A percentile compares a stretch with the other conserved stretches of the same genome.
Evolutionary conservation across 1,139 yeast species (phyloP).

Genomic region (Eremothecium cymbalariae): DNA sequence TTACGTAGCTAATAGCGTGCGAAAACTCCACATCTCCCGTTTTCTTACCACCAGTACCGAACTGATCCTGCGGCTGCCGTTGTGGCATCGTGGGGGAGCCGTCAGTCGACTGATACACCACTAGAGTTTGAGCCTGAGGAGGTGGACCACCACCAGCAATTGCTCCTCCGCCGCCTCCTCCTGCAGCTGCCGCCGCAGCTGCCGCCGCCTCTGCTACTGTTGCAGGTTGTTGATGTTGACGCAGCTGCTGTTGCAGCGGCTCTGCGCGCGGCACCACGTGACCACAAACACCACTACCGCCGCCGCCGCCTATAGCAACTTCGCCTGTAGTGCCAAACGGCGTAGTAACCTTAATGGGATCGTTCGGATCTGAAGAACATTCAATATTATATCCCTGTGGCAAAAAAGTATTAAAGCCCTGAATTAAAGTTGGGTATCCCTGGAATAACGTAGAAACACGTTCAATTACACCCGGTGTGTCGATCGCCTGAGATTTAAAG

Average conservation of each 20-base stretch:
- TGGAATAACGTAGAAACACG: slow-evolving; percentile 83
- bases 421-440: slow-evolving; percentile 88
- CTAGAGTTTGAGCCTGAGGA: slow-evolving; percentile 14
- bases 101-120: slow-evolving; percentile 11
- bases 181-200: slow-evolving; percentile 1
- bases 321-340: slow-evolving; percentile 76
- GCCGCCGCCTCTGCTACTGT: not conserved
- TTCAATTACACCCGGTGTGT: slow-evolving; percentile 97
- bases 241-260: slow-evolving; percentile 12
- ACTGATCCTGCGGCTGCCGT: slow-evolving; percentile 21
- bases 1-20: slow-evolving; percentile 93
- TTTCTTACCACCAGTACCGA: slow-evolving; percentile 27
- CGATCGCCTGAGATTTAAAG: slow-evolving; percentile 90
- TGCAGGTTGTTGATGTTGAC: slow-evolving; percentile 12
- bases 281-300: not conserved
- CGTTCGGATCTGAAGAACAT: slow-evolving; percentile 82
- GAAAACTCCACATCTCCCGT: slow-evolving; percentile 93
- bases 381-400: slow-evolving; percentile 96
- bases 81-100: slow-evolving; percentile 22
- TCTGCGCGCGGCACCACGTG: not conserved
- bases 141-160: not conserved
- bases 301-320: slow-evolving; percentile 13
- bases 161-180: not conserved
- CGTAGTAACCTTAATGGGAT: slow-evolving; percentile 90
- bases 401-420: slow-evolving; percentile 92